Conservation (phyloP, 164 flowering plant species). For the Magnolia changhungtana region DNA sequence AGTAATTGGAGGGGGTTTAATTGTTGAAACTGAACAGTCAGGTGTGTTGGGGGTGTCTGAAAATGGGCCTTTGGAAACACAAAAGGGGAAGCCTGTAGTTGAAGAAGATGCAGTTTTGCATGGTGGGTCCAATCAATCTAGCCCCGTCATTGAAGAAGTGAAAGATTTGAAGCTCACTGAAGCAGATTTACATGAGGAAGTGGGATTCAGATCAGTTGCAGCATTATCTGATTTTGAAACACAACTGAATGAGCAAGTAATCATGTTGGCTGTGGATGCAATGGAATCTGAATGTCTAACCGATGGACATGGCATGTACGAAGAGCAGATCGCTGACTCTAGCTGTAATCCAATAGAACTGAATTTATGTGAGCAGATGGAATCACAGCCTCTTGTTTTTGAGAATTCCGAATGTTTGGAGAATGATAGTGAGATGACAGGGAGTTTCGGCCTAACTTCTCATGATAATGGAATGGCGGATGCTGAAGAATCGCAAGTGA, state of each 20-base stretch:
- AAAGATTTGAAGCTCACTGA: conserved; percentile 11
- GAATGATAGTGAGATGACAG: background rate
- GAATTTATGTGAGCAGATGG: conserved; percentile 3
- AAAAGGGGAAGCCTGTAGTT: conserved; percentile 1
- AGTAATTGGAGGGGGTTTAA: background rate
- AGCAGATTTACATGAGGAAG: conserved; percentile 9
- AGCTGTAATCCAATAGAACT: background rate
- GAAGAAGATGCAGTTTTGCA: conserved; percentile 1
- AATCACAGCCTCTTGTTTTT: conserved; percentile 1
- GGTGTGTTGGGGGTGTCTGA: background rate
- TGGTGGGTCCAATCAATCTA: conserved; percentile 3
- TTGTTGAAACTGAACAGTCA: conserved; percentile 2
- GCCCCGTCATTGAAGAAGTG: conserved; percentile 12
- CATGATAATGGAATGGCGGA: conserved; percentile 13
- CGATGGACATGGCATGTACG: background rate
- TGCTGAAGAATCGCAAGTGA: conserved; percentile 12
- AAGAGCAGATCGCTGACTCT: background rate
- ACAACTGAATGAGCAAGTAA: conserved; percentile 1
- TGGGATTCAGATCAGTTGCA: conserved; percentile 9
- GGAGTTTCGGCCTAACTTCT: background rate
- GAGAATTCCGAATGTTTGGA: conserved; percentile 13
- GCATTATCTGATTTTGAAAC: conserved; percentile 9
- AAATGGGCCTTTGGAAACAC: conserved; percentile 8
- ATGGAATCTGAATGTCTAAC: conserved; percentile 2
- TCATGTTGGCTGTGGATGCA: conserved; percentile 8